Conservation (phyloP, 352 stramenopile species). For the Phytophthora pinifolia region DNA sequence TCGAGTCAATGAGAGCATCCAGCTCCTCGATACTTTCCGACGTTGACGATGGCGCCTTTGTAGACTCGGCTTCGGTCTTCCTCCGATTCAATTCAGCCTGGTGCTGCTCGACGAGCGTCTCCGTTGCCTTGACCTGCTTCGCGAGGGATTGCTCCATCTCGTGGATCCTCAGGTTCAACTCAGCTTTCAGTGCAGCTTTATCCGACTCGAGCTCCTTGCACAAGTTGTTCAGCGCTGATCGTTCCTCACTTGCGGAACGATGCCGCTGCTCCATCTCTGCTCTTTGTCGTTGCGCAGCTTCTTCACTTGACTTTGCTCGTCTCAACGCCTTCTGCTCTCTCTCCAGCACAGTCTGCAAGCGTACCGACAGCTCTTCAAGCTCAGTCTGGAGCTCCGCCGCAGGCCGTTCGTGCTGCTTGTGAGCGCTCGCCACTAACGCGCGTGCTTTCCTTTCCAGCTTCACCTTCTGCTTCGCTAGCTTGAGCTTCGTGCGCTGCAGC, state of each 20-base stretch:
- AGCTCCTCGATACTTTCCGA: conserved; percentile 41
- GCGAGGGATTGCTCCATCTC: conserved; percentile 37
- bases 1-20: conserved; percentile 39
- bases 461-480: conserved; percentile 43
- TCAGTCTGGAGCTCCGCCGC: conserved; percentile 21
- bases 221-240: neutral
- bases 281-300: conserved; percentile 16
- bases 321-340: conserved; percentile 20
- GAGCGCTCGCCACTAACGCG: conserved; percentile 29
- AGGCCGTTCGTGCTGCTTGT: conserved; percentile 22
- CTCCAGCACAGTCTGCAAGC: conserved; percentile 17
- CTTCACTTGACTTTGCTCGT: conserved; percentile 20
- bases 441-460: conserved; percentile 60
- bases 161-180: conserved; percentile 28
- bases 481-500: conserved; percentile 25
- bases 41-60: conserved; percentile 24
- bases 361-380: conserved; percentile 15
- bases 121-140: conserved; percentile 31
- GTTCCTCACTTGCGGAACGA: conserved; percentile 8
- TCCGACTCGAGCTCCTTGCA: conserved; percentile 31
- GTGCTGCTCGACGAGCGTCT: conserved; percentile 50
- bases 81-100: conserved; percentile 33
- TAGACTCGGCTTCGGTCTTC: conserved; percentile 16
- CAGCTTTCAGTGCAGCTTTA: conserved; percentile 16
- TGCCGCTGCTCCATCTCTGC: conserved; percentile 24